Base-by-base conservation (phyloP, 2,329 filamentous ascomycete species). In the Sphaceloma murrayae region DNA sequence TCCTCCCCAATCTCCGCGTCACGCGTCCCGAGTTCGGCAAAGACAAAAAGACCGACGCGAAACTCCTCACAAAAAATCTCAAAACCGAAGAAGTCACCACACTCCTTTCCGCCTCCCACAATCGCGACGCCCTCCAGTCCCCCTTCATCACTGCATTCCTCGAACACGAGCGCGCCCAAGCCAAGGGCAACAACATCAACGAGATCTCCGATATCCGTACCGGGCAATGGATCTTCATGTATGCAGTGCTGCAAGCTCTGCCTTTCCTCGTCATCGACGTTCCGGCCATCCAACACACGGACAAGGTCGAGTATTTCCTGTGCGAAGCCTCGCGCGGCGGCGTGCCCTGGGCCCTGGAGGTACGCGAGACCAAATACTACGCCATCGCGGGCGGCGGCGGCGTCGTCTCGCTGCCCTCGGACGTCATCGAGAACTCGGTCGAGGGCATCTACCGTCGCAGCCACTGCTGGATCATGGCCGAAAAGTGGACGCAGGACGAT, bases 211-310 rank as follows among this genome's bases (percentile, higher is more conserved):
- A 88, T 54, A 73, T 82, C 53, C 75, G 84, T 32, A 75, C 81
- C 32, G 85, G 85, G 10, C 78, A 82, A 58, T 91, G 84, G 84
- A 68, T 91, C 40, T 88, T 89, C 65, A 67, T 88, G 46, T 89
- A 89, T 57, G 79, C 77, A 5, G 75, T 86, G 6, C 69, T 89
- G 5, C 83, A 91, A 62, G 80, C 80, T 2, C 68, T 89, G 17
- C 85, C 85, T 3, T 79, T 86, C 70, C 68, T 89, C 8, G 81
- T 85, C 1, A 71, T 86, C 24, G 85, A 91, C 59, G 82, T 81
- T 0, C 81, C 82, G 0, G 78, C 74, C 7, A 65, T 88, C 33
- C 73, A 72, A 44, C 79, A 73, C 58, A 81, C 77, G 0, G 75
- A 85, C 40, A 79, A 75, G 1, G 81, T 85, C 2, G 85, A 89